A percentile compares a stretch with the other conserved stretches of the same genome.
These are phyloP conservation scores for Neurospora sp. DNA, from an alignment of 495 filamentous ascomycete genomes.

Conservation along the genomic window DNA sequence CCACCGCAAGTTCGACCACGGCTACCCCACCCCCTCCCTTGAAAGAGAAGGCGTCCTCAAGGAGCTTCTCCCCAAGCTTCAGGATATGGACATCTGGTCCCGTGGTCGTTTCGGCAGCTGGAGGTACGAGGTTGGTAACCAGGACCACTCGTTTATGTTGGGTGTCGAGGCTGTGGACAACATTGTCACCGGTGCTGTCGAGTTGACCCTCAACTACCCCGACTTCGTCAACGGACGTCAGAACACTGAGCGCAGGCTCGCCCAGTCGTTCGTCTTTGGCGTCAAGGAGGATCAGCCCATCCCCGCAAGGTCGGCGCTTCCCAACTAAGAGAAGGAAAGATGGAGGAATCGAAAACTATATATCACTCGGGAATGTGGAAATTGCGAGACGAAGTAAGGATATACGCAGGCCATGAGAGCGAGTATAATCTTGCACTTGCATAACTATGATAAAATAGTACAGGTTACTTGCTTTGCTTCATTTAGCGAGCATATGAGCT, in stretches of 20 bases:
- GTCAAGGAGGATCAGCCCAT: slow-evolving; percentile 17
- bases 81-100: slow-evolving; percentile 85
- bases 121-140: slow-evolving; percentile 92
- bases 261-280: slow-evolving; percentile 47
- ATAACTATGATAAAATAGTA: background rate
- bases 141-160: slow-evolving; percentile 98
- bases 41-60: slow-evolving; percentile 94
- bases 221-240: slow-evolving; percentile 92
- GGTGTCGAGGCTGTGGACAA: slow-evolving; percentile 95
- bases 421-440: background rate
- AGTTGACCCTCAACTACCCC: slow-evolving; percentile 96
- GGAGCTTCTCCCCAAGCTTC: slow-evolving; percentile 83
- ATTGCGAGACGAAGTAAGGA: background rate
- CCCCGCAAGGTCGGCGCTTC: slow-evolving; percentile 16
- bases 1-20: slow-evolving; percentile 97
- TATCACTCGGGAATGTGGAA: background rate
- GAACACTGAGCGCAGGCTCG: slow-evolving; percentile 81
- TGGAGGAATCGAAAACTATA: background rate
- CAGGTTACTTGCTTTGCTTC: background rate
- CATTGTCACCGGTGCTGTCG: slow-evolving; percentile 87
- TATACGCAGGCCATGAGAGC: background rate
- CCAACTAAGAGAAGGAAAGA: slow-evolving; percentile 1
- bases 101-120: slow-evolving; percentile 97
- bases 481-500: background rate
- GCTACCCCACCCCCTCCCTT: slow-evolving; percentile 90